Evolutionary conservation across 2,329 filamentous ascomycete species (phyloP).

Genomic region (Cladosporium sphaerospermum): DNA sequence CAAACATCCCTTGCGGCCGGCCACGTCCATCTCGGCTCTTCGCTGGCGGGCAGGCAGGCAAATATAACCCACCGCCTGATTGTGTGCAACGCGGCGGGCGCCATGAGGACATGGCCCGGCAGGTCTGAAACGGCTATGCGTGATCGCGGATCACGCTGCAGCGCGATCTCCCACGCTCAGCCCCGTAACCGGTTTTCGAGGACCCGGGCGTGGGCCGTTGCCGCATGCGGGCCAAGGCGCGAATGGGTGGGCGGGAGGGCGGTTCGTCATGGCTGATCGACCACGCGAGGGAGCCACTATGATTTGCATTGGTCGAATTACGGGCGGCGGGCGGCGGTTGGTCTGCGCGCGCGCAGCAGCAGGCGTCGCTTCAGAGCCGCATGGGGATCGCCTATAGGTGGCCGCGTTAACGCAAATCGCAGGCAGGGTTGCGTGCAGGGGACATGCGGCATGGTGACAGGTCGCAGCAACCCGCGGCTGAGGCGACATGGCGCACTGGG

Average conservation of each 20-base stretch:
- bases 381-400: conserved; percentile 1
- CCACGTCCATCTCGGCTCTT: not conserved
- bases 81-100: conserved; percentile 9
- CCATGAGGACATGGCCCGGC: not conserved
- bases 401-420: not conserved
- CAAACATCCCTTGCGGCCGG: conserved; percentile 13
- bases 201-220: not conserved
- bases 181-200: conserved; percentile 3
- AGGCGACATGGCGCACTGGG: not conserved
- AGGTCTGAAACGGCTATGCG: conserved; percentile 5
- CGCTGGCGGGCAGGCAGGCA: conserved; percentile 1
- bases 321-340: not conserved
- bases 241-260: not conserved
- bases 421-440: conserved; percentile 3
- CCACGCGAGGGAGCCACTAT: conserved; percentile 9
- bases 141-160: conserved; percentile 5
- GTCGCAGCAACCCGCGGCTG: not conserved
- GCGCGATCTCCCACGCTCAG: conserved; percentile 5
- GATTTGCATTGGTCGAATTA: conserved; percentile 7
- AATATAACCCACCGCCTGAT: conserved; percentile 2
- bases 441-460: not conserved
- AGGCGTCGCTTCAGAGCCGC: conserved; percentile 9
- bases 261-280: conserved; percentile 10
- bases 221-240: not conserved
- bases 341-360: not conserved